Conservation (phyloP, 768 basidiomycete genomes). For the Leccinum obscurum region DNA sequence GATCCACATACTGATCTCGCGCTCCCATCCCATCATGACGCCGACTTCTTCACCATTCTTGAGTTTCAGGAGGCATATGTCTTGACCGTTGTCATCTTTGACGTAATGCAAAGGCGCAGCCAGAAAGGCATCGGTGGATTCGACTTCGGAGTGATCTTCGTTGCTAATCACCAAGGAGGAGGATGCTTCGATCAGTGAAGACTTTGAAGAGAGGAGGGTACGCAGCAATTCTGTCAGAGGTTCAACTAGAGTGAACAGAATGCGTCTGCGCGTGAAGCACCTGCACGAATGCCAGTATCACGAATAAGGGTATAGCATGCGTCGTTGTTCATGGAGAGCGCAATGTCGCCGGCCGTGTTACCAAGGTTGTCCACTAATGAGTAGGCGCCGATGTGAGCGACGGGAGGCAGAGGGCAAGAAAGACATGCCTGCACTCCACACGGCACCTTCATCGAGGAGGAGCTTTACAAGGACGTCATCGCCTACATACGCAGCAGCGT, state of each 20-base stretch:
- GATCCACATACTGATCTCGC: constrained; percentile 60
- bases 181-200: constrained; percentile 24
- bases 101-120: constrained; percentile 66
- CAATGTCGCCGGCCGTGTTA: constrained; percentile 88
- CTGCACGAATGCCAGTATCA: constrained; percentile 91
- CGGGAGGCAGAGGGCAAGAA: not conserved
- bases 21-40: constrained; percentile 99
- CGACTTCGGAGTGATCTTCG: constrained; percentile 55
- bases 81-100: constrained; percentile 72
- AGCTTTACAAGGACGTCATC: constrained; percentile 60
- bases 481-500: constrained; percentile 81
- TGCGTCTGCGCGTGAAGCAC: constrained; percentile 41
- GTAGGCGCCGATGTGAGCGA: not conserved
- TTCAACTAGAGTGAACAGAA: constrained; percentile 9
- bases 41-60: constrained; percentile 77
- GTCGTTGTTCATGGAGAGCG: constrained; percentile 79
- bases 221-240: constrained; percentile 64
- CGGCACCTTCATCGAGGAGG: constrained; percentile 77
- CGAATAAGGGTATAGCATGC: constrained; percentile 75
- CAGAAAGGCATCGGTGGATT: constrained; percentile 70
- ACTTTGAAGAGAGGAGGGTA: constrained; percentile 53
- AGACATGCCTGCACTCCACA: constrained; percentile 83
- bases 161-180: constrained; percentile 45
- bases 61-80: constrained; percentile 71
- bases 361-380: constrained; percentile 69